Base-by-base conservation (phyloP, 1,284 basidiomycete genomes). In the Cerioporus squamosus region DNA sequence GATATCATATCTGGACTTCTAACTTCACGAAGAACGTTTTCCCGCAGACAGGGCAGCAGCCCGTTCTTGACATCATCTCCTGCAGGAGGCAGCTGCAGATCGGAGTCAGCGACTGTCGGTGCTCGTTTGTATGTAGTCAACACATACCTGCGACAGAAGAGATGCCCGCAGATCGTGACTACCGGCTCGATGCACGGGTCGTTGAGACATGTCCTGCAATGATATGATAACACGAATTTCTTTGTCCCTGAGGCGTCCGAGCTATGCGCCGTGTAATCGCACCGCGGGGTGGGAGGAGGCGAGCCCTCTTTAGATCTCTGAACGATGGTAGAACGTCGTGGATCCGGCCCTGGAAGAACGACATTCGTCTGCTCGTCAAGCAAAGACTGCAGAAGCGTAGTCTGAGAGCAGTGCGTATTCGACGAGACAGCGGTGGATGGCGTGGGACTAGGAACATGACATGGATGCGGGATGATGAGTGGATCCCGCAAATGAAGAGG, bases 21-120 rank as follows among this genome's bases (percentile, higher is more conserved):
- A 54, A 22, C 38, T 33, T 46, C 1, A 54, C 38, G 6, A 54
- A 14, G 53, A 54, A 54, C 18, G 23, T 17, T 18, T 29, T 47
- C n/a, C 46, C 44, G 18, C 53, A 54, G 15, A 54, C 45, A 6
- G 53, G 53, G 5, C 53, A 54, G 26, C 38, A 54, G 26, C 38
- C 18, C 45, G 22, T 42, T 23, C 23, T 48, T 6, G 15, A 24
- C 26, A 39, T 23, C 10, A 54, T 12, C 45, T 44, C 53, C 14
- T 45, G 33, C 15, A 43, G 18, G 5, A 54, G 48, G 12, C 53
- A 54, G 4, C 53, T 54, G 15, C 14, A 2, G 20, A 3, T 5
- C 40, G 26, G 5, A 10, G 3, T 8, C 22, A 7, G 31, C 10
- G 10, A 12, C 31, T 14, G 10, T 22, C 31, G 8, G 5, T 29